Conservation (phyloP, 768 basidiomycete genomes). For the Termitomyces sp. region DNA sequence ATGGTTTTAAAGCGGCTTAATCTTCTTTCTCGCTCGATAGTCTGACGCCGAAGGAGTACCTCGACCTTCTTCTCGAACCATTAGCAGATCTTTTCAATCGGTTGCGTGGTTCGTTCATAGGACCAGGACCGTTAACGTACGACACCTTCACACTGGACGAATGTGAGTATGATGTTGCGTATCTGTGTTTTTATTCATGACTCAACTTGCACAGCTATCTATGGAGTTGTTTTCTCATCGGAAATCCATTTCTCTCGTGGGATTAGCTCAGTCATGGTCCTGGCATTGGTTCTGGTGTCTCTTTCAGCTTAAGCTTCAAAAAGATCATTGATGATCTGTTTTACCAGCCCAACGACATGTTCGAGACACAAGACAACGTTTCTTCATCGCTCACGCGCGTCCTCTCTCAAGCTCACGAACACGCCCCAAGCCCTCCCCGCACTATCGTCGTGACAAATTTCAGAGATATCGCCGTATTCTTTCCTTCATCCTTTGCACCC, state of each 20-base stretch:
- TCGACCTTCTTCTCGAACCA: background rate
- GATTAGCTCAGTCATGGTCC: background rate
- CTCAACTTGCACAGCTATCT: background rate
- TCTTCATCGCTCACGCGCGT: background rate
- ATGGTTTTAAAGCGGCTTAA: no score
- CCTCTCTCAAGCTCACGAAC: background rate
- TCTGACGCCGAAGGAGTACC: background rate
- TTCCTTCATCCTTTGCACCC: background rate
- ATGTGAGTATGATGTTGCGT: background rate
- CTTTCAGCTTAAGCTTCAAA: background rate
- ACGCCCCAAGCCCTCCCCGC: no score
- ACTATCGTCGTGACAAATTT: no score
- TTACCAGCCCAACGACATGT: background rate
- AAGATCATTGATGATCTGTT: background rate
- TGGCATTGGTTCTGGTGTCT: background rate
- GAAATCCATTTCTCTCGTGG: no score
- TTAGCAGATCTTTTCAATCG: background rate
- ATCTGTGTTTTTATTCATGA: background rate
- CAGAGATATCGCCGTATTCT: background rate
- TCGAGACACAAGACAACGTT: background rate
- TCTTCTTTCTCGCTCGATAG: background rate
- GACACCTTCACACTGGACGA: background rate
- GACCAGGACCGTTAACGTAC: background rate
- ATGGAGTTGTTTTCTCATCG: background rate
- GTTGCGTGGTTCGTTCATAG: background rate